Percentiles rank a stretch among this genome's conserved stretches.
phyloP scores from a whole-genome alignment of 345 rosid species.

The Gossypium herbaceum region DNA sequence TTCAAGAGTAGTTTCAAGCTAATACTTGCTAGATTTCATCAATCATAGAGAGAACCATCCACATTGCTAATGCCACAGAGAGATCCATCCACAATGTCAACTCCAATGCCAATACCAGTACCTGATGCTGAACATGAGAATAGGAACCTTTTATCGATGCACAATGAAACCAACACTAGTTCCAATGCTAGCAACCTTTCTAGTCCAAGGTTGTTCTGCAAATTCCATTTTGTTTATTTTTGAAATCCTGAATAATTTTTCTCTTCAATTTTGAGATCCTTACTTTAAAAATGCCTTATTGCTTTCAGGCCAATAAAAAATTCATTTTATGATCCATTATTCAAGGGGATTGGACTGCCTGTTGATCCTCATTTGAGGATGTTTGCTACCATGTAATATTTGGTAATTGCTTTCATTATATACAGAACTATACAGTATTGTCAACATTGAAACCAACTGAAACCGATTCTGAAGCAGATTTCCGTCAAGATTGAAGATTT shows the following conservation, averaged over 20 bases:
- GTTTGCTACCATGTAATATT: not conserved
- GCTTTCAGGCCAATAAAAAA: constrained; percentile 13
- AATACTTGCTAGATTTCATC: not conserved
- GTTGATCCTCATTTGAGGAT: constrained; percentile 40
- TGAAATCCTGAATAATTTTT: not conserved
- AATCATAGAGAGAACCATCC: not conserved
- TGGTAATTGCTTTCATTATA: not conserved
- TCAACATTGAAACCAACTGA: no score
- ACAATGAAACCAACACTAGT: no score
- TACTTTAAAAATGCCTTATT: not conserved
- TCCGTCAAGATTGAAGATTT: no score
- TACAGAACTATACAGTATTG: no score
- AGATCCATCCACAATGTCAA: no score
- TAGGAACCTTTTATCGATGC: no score
- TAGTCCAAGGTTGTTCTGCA: constrained; percentile 4
- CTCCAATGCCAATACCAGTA: no score
- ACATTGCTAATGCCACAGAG: not conserved
- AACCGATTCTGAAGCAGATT: no score
- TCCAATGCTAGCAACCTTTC: no score
- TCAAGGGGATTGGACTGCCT: constrained; percentile 29
- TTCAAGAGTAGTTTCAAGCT: not conserved
- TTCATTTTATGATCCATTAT: constrained; percentile 30
- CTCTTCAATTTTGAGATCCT: not conserved
- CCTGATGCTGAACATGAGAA: no score
- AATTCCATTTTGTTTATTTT: not conserved